Base-by-base conservation (phyloP, 495 filamentous ascomycete genomes). In the Podospora fimiseda region DNA sequence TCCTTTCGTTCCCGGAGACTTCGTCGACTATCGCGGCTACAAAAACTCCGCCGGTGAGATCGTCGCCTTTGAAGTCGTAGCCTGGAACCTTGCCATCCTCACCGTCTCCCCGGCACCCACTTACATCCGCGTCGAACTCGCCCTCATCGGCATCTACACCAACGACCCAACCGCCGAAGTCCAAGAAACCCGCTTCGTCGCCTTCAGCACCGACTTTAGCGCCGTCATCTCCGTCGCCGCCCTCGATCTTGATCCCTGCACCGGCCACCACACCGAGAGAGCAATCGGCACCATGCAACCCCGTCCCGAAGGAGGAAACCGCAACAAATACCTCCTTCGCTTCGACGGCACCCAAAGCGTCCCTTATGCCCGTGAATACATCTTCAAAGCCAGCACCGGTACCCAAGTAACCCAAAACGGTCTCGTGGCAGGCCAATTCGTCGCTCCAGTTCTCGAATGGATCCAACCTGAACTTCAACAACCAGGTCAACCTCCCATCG, bases 191-290 rank as follows among this genome's bases (percentile, higher is more conserved):
- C 59, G 68, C 4, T 60, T 61, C 42, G 53, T 62, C 1, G 52
- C 53, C 16, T 55, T 51, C 14, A 43, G 46, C 1, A 61, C 52
- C 9, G 55, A 57, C 19, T 54, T 48, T 6, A 48, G 49, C 5
- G 55, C 33, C 13, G 60, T 50, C 9, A 52, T 73, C n/a, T 59
- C 60, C 9, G 59, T 73, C 49, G 52, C 43, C 19, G 71, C 72
- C 44, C 65, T 74, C 14, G 70, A 73, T 27, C 58, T 67, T 9
- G 65, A 74, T 50, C 63, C 64, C 0, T 74, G 72, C 59, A 74
- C 72, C 8, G 72, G 72, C 0, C 57, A 64, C 1, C 57, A 62
- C 22, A 60, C 60, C 0, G 58, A 66, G 19, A 58, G 71, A 11
- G 36, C 54, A 13, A 47, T 57, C 51, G 43, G 43, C 16, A 54